A percentile compares a stretch with the other conserved stretches of the same genome.
phyloP scores from a whole-genome alignment of 73 alveolate genomes.

The Symbiodinium pilosum region DNA sequence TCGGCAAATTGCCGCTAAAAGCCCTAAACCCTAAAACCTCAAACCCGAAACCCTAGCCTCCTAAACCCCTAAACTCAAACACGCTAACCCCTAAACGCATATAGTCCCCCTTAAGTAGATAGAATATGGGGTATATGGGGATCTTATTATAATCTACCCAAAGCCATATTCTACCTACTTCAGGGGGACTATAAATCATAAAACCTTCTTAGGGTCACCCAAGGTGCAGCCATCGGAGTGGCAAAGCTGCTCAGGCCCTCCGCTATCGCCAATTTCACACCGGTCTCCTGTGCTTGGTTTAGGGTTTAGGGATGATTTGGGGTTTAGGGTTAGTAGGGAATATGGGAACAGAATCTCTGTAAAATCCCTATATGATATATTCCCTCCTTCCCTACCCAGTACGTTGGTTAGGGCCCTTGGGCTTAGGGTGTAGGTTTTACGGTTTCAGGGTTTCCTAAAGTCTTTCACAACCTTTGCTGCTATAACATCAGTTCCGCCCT shows the following conservation, averaged over 20 bases:
- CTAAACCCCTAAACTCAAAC: not conserved
- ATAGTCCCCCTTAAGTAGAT: too few relatives aligned
- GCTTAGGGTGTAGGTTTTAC: too few relatives aligned
- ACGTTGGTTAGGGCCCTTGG: too few relatives aligned
- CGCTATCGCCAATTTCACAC: slow-evolving; percentile 44
- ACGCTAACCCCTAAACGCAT: too few relatives aligned
- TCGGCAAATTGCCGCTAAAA: too few relatives aligned
- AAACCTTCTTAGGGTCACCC: not conserved
- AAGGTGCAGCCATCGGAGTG: not conserved
- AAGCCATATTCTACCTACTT: too few relatives aligned
- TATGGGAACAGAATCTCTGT: too few relatives aligned
- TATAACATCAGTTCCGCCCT: not conserved
- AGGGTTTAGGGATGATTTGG: not conserved
- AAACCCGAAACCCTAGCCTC: not conserved
- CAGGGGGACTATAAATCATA: not conserved
- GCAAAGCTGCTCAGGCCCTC: slow-evolving; percentile 25
- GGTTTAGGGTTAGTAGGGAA: not conserved
- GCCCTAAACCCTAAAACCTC: not conserved
- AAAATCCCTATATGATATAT: too few relatives aligned
- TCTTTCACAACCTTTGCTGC: not conserved
- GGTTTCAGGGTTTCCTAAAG: not conserved
- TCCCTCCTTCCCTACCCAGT: not conserved
- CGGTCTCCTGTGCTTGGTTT: not conserved
- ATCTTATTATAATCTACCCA: too few relatives aligned
- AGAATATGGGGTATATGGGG: too few relatives aligned